A percentile compares a stretch with the other conserved stretches of the same genome.
These are phyloP conservation scores for Ambrosia trifida DNA, from an alignment of 129 eudicot species.

Conservation along the genomic window DNA sequence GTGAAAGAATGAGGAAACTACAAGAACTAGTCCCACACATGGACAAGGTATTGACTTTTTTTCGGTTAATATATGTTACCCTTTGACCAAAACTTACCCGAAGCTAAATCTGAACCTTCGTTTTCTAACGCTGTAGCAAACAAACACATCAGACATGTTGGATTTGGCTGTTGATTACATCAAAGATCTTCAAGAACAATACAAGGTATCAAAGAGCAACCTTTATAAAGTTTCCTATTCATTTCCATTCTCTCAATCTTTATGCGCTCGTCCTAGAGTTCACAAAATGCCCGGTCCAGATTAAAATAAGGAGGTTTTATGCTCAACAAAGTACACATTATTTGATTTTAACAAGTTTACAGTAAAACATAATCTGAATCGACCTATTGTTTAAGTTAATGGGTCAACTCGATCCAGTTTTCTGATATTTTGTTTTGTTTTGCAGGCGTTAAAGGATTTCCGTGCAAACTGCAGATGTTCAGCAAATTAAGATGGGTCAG, in stretches of 20 bases:
- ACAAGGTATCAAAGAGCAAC: constrained; percentile 52
- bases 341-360: neutral
- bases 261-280: neutral
- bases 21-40: constrained; percentile 97
- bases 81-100: neutral
- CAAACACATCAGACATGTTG: constrained; percentile 96
- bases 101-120: constrained; percentile 7
- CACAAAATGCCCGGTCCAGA: neutral
- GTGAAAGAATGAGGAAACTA: constrained; percentile 93
- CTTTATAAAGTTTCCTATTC: neutral
- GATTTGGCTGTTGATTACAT: constrained; percentile 96
- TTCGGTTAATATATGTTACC: neutral
- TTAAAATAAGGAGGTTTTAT: neutral
- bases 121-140: constrained; percentile 59
- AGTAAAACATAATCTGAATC: neutral
- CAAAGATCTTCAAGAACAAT: constrained; percentile 80
- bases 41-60: constrained; percentile 71
- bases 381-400: neutral
- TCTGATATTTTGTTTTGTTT: neutral
- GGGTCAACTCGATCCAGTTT: neutral
- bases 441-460: constrained; percentile 62
- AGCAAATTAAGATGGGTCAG: constrained; percentile 31
- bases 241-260: neutral
- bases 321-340: neutral
- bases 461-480: constrained; percentile 82